These are phyloP conservation scores for Plasmodium adleri DNA, from an alignment of 169 alveolate genomes.

Conservation along the genomic window DNA sequence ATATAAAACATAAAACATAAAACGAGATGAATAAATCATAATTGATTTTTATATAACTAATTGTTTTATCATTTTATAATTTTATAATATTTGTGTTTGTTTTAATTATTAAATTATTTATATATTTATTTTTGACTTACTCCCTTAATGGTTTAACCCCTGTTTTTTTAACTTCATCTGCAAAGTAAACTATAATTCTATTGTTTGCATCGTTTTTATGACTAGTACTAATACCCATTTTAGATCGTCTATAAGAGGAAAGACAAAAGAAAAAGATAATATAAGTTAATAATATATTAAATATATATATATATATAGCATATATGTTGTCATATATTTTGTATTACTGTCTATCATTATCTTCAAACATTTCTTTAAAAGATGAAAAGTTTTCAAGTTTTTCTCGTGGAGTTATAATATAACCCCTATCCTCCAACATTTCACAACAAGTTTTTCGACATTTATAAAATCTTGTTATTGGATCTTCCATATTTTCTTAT, in stretches of 20 bases:
- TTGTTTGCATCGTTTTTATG: conserved; percentile 88
- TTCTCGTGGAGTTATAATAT: conserved; percentile 89
- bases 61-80: background rate
- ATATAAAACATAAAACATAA: too few relatives aligned
- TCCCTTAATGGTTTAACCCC: conserved; percentile 96
- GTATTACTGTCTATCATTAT: conserved; percentile 82
- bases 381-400: conserved; percentile 88
- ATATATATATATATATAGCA: background rate
- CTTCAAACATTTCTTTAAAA: conserved; percentile 88
- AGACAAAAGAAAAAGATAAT: background rate
- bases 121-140: conserved; percentile 72
- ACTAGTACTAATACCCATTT: conserved; percentile 89
- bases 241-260: conserved; percentile 84
- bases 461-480: conserved; percentile 89
- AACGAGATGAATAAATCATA: too few relatives aligned
- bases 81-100: background rate
- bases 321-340: conserved; percentile 1
- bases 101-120: background rate
- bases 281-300: background rate
- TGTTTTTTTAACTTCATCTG: conserved; percentile 93
- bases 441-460: conserved; percentile 93
- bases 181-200: conserved; percentile 90
- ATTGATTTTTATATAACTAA: background rate
- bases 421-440: conserved; percentile 94
- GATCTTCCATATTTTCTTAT: conserved; percentile 88